phyloP scores from a whole-genome alignment of 208 protist genomes.

The Trypanosoma brucei region DNA sequence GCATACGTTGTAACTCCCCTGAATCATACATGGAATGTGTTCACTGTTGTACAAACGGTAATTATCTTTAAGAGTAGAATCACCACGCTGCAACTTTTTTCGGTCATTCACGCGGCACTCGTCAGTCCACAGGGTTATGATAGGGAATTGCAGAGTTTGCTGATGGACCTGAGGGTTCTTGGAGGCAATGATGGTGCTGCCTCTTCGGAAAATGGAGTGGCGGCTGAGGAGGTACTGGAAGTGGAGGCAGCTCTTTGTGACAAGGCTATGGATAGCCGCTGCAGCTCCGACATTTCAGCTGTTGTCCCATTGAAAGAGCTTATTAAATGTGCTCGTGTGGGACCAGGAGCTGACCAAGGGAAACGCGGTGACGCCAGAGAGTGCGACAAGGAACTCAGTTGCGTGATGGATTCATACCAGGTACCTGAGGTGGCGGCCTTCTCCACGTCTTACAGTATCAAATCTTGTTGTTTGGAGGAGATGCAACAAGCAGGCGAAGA shows the following conservation, averaged over 20 bases:
- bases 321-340: neutral
- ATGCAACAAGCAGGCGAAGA: neutral
- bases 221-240: neutral
- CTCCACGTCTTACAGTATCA: neutral
- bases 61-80: constrained; percentile 27
- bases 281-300: neutral
- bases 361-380: neutral
- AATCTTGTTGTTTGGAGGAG: neutral
- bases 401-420: neutral
- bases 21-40: constrained; percentile 64
- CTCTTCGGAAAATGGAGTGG: neutral
- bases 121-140: constrained; percentile 39
- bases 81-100: constrained; percentile 24
- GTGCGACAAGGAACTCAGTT: neutral
- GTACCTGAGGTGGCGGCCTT: neutral
- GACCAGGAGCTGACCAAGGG: neutral
- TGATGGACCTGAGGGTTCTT: constrained; percentile 28
- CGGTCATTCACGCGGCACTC: constrained; percentile 48
- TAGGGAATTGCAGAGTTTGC: constrained; percentile 27
- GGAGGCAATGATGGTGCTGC: neutral
- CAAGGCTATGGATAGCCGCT: neutral
- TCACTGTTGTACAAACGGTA: constrained; percentile 51
- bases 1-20: constrained; percentile 57
- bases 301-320: neutral
- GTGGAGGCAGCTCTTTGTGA: neutral